Base-by-base conservation (phyloP, 2,329 filamentous ascomycete species). In the Fusarium papillatum region DNA sequence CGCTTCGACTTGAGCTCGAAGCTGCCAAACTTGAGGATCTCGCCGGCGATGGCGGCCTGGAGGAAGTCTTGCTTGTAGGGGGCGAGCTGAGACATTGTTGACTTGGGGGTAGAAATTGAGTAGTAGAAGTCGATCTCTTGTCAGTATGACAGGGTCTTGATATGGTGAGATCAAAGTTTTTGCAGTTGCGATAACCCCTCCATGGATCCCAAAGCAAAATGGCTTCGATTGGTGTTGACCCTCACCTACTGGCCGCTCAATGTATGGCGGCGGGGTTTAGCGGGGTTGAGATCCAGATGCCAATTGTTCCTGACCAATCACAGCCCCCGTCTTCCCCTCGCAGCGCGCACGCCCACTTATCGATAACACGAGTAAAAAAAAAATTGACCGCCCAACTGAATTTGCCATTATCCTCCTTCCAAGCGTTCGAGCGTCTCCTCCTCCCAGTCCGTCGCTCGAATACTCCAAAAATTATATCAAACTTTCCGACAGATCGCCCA, bases 1-100 rank as follows among this genome's bases (percentile, higher is more conserved):
- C 96, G 95, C 85, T 95, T 95, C 66, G 96, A 98, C 87, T 99
- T 99, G 82, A 99, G 92, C 79, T 93, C 94, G 87, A 95, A 97
- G 82, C 90, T 92, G 84, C 95, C 95, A 83, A 97, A 97, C 81
- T 93, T 94, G 78, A 97, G 91, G 80, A 95, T 92, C 74, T 90
- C 90, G 79, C 92, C 92, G 26, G 87, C 85, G 77, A 96, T 89
- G 81, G 93, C 90, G 69, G 93, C 90, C 81, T 90, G 85, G 79
- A 97, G 89, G 84, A 97, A 95, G 71, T 90, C 88, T 76, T 91
- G 86, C 85, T 97, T 97, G 88, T 93, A 94, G 64, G 89, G 84
- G 43, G 90, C 84, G 36, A 93, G 88, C 64, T 84, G 80, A 66
- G 83, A 77, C 86, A 88, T 89, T 89, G 66, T 48, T 67, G 66